Evolutionary conservation across 805 yeast genomes (phyloP).

Genomic region (Kodamaea hsintzibuensis): DNA sequence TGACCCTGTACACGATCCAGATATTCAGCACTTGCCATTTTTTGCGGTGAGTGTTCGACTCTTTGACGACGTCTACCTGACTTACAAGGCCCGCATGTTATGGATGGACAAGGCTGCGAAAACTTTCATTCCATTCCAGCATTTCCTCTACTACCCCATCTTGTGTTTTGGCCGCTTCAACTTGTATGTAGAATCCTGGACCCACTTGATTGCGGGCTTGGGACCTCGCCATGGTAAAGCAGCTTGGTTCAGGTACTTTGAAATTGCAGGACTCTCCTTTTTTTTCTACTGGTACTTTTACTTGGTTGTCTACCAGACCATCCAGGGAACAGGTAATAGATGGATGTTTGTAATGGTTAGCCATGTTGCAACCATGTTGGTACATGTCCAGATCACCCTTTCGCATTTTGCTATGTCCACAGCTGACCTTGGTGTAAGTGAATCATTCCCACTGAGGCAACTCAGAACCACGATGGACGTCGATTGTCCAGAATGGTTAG

Average conservation of each 20-base stretch:
- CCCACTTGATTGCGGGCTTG: slow-evolving; percentile 66
- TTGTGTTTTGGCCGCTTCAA: slow-evolving; percentile 84
- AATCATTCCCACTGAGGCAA: slow-evolving; percentile 77
- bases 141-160: slow-evolving; percentile 73
- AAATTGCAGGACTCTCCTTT: slow-evolving; percentile 63
- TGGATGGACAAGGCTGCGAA: slow-evolving; percentile 70
- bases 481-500: slow-evolving; percentile 91
- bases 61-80: slow-evolving; percentile 70
- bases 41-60: slow-evolving; percentile 80
- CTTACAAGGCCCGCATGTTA: slow-evolving; percentile 70
- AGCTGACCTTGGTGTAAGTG: slow-evolving; percentile 77
- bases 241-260: slow-evolving; percentile 83
- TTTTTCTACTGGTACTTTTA: slow-evolving; percentile 86
- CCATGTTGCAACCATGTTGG: slow-evolving; percentile 82
- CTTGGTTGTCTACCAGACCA: slow-evolving; percentile 48
- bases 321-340: slow-evolving; percentile 56
- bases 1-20: slow-evolving; percentile 93
- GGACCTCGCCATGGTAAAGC: slow-evolving; percentile 84
- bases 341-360: slow-evolving; percentile 66
- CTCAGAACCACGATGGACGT: slow-evolving; percentile 93
- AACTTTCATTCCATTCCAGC: slow-evolving; percentile 60
- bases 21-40: slow-evolving; percentile 89
- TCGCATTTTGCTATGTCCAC: slow-evolving; percentile 95
- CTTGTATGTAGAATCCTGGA: slow-evolving; percentile 79
- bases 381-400: slow-evolving; percentile 89